Base-by-base conservation (phyloP, 2,329 filamentous ascomycete species). In the Bipolaris bicolor region DNA sequence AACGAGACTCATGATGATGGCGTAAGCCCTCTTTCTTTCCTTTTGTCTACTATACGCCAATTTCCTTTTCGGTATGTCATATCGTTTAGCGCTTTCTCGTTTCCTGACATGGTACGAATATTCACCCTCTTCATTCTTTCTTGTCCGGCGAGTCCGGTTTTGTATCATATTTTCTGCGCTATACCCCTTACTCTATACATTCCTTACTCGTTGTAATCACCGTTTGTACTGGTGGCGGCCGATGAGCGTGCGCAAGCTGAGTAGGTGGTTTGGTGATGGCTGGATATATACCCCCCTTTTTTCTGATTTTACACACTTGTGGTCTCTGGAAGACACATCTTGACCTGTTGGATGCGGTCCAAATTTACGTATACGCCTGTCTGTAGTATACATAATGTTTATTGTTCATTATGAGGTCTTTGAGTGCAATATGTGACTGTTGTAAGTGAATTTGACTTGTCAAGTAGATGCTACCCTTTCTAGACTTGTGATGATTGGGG, bases 1-100 rank as follows among this genome's bases (percentile, higher is more conserved):
- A 49, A 83, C 81, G 39, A 77, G 79, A 64, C 69, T 83, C 67
- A 82, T 82, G 79, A 82, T 82, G 80, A 83, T 82, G 78, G 63
- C 60, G 20, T 76, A 61, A 75, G 65, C 57, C 50, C 18, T 52
- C 3, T 41, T 36, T 49, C 22, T 20, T 36, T 31, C 43, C 15
- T 20, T 33, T 33, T 50, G 26, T 18, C 36, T 33, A 37, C n/a
- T 44, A 16, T 18, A 20, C 43, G 34, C 52, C 18, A 24, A 26
- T 40, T 41, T 45, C 20, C 31, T 40, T 37, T 60, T 45, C 45
- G 31, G 10, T 45, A 37, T 57, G 37, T 53, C 34, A 49, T 26
- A 49, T 46, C 57, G 43, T 49, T 58, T 53, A 64, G 62, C 62
- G 63, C 49, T 53, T 60, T 46, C 24, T 34, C 36, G 45, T 49